Conservation (phyloP, 2,329 filamentous ascomycete species). For the Colletotrichum sp. region DNA sequence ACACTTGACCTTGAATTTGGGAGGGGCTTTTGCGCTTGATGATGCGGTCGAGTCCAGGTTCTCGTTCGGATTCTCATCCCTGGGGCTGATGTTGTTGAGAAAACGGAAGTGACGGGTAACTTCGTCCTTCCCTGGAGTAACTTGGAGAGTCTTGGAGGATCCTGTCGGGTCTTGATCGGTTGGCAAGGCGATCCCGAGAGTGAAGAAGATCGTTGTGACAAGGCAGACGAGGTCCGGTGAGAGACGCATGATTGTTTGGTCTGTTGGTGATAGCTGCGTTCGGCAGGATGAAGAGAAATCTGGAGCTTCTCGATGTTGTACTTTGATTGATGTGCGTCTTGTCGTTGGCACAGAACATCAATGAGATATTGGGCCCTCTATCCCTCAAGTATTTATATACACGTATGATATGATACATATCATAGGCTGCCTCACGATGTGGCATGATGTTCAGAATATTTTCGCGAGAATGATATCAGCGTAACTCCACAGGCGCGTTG, state of each 20-base stretch:
- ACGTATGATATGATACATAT: neutral
- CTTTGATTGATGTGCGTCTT: neutral
- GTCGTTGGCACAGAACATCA: neutral
- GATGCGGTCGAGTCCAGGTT: neutral
- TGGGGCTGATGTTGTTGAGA: neutral
- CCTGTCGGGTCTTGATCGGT: neutral
- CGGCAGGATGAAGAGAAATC: neutral
- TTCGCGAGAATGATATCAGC: neutral
- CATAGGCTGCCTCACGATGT: neutral
- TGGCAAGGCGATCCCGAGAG: neutral
- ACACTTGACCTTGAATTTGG: neutral
- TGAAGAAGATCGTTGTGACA: neutral
- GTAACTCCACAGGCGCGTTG: neutral
- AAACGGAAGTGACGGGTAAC: neutral
- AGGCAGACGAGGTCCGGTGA: neutral
- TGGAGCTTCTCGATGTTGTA: neutral
- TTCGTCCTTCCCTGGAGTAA: neutral
- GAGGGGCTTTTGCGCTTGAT: neutral
- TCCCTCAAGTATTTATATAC: neutral
- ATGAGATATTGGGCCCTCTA: neutral
- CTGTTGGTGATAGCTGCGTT: neutral
- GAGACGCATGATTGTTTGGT: neutral
- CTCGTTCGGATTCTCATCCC: neutral
- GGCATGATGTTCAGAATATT: neutral
- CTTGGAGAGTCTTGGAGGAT: too few relatives aligned